phyloP scores from a whole-genome alignment of 176 grass and related monocot genomes.

The Coix lacrymajobi region DNA sequence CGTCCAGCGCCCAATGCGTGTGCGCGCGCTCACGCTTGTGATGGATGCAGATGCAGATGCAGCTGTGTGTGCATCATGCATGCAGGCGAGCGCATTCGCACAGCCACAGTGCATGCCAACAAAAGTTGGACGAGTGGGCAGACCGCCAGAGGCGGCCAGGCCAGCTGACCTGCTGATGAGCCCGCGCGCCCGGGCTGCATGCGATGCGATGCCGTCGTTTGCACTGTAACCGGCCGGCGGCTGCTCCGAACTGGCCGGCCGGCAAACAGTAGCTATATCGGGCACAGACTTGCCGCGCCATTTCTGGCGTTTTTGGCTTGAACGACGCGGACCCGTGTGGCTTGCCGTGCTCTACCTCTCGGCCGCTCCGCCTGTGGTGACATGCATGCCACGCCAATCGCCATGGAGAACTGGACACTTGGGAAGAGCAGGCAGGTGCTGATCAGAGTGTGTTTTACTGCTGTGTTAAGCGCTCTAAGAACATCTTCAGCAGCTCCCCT shows the following conservation, averaged over 20 bases:
- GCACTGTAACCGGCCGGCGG: slow-evolving; percentile 4
- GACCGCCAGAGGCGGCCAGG: neutral
- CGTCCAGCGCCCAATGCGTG: slow-evolving; percentile 7
- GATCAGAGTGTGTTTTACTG: neutral
- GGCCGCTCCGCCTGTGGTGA: neutral
- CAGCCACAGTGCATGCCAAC: neutral
- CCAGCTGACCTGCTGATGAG: neutral
- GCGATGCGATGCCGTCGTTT: neutral
- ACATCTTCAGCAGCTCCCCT: no score
- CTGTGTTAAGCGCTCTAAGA: no score
- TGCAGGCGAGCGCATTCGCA: neutral
- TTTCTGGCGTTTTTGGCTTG: slow-evolving; percentile 7
- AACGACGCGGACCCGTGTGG: neutral
- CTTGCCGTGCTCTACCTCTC: neutral
- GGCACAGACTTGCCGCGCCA: slow-evolving; percentile 26
- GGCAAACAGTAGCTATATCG: slow-evolving; percentile 46
- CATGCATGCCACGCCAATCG: neutral
- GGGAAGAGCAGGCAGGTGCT: neutral
- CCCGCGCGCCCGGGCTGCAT: neutral
- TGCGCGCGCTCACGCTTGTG: neutral
- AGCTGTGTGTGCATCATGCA: neutral
- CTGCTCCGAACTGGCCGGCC: slow-evolving; percentile 29
- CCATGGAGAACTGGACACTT: neutral
- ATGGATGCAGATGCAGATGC: neutral
- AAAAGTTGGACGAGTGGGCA: neutral